A percentile compares a stretch with the other conserved stretches of the same genome.
Evolutionary conservation across 2,329 filamentous ascomycete genomes (phyloP).

Genomic region (Phialophora chinensis): DNA sequence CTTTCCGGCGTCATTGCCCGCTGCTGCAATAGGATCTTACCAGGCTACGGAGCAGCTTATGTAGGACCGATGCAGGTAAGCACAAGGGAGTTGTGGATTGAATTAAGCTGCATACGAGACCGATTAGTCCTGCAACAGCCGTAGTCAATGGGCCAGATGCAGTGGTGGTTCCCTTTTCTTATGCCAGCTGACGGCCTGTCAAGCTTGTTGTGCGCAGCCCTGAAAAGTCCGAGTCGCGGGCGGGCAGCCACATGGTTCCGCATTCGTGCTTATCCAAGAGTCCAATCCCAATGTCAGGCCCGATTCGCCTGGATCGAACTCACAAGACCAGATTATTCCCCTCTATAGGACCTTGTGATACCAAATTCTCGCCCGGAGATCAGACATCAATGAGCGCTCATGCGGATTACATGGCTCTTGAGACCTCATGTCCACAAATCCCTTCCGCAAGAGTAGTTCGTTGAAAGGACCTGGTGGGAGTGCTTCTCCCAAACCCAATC

Average conservation of each 20-base stretch:
- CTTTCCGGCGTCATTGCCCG: background rate
- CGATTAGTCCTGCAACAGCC: background rate
- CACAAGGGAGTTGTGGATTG: background rate
- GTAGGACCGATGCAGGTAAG: conserved; percentile 1
- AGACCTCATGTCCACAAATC: conserved; percentile 48
- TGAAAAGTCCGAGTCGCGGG: conserved; percentile 9
- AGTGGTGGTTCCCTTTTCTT: background rate
- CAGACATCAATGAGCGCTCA: conserved; percentile 27
- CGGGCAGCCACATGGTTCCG: conserved; percentile 20
- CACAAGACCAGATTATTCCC: conserved; percentile 18
- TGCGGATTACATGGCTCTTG: conserved; percentile 51
- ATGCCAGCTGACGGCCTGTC: conserved; percentile 9
- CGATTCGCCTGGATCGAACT: conserved; percentile 12
- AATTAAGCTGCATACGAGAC: background rate
- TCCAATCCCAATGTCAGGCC: conserved; percentile 6
- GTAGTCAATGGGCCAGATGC: background rate
- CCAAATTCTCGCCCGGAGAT: conserved; percentile 10
- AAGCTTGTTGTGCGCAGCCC: background rate
- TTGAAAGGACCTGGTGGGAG: conserved; percentile 45
- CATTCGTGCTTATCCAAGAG: conserved; percentile 14
- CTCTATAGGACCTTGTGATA: background rate
- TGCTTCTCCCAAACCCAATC: conserved; percentile 34
- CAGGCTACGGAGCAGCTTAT: background rate
- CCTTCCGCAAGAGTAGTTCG: conserved; percentile 53
- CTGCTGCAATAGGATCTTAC: background rate